A percentile compares a stretch with the other conserved stretches of the same genome.
These are phyloP conservation scores for Dactylellina drechsleri DNA, from an alignment of 2,329 filamentous ascomycete species.

Conservation along the genomic window DNA sequence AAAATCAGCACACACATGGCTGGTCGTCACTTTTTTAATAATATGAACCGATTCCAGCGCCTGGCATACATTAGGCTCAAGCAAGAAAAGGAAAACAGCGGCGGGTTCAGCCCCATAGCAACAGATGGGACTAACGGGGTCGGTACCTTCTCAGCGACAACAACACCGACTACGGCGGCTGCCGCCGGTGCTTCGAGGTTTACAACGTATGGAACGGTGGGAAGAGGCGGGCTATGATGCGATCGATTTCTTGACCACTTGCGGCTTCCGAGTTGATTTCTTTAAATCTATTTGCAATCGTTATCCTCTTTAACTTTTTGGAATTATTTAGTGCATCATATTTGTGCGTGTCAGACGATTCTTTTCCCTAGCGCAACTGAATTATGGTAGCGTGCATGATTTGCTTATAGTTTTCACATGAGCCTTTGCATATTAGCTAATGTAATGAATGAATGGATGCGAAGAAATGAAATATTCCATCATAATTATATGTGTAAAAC, in stretches of 20 bases:
- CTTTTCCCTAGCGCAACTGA: constrained; percentile 6
- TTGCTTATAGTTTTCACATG: constrained; percentile 23
- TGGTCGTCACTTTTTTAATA: constrained; percentile 90
- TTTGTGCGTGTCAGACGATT: background rate
- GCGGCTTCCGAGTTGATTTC: background rate
- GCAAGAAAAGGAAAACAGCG: constrained; percentile 67
- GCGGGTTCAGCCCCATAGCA: constrained; percentile 28
- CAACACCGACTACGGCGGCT: constrained; percentile 52
- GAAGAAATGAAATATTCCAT: background rate
- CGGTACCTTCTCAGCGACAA: constrained; percentile 32
- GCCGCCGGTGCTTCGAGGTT: constrained; percentile 50
- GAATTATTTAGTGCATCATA: constrained; percentile 14
- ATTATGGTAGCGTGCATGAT: constrained; percentile 26
- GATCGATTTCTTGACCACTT: background rate
- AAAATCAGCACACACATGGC: constrained; percentile 83
- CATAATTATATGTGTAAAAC: constrained; percentile 11
- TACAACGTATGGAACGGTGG: constrained; percentile 31
- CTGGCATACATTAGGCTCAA: constrained; percentile 83
- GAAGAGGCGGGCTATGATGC: constrained; percentile 17
- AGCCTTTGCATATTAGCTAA: constrained; percentile 37
- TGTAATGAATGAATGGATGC: constrained; percentile 37
- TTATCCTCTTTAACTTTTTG: background rate
- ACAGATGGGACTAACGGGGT: constrained; percentile 26
- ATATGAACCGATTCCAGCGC: constrained; percentile 86
- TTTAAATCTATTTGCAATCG: background rate